These are phyloP conservation scores for Glycine soja DNA, from an alignment of 306 rosid species.

Conservation along the genomic window DNA sequence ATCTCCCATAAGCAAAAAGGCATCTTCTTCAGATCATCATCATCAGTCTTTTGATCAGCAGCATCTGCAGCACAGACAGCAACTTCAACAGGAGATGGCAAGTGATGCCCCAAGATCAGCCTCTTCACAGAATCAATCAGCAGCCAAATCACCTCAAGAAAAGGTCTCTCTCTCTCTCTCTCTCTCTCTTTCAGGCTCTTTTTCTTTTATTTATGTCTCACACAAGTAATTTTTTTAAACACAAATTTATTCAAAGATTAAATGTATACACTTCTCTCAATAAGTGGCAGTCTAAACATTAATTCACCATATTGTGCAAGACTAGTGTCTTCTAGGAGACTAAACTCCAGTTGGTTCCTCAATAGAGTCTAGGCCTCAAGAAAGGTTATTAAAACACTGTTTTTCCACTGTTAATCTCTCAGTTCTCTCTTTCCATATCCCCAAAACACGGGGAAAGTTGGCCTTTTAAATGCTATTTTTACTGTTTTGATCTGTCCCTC, in stretches of 20 bases:
- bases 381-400: conserved; percentile 56
- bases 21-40: conserved; percentile 57
- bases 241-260: background rate
- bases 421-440: conserved; percentile 55
- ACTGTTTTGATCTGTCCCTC: conserved; percentile 46
- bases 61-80: conserved; percentile 32
- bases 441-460: conserved; percentile 60
- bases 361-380: conserved; percentile 31
- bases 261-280: background rate
- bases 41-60: conserved; percentile 56
- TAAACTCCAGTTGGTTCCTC: conserved; percentile 19
- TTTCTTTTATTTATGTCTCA: too few relatives aligned
- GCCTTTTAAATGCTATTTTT: conserved; percentile 50
- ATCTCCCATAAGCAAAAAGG: conserved; percentile 76
- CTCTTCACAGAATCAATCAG: conserved; percentile 65
- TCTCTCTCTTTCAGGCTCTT: background rate
- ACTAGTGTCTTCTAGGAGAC: background rate
- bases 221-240: background rate
- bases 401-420: conserved; percentile 51
- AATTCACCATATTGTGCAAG: background rate
- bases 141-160: conserved; percentile 65
- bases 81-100: conserved; percentile 49
- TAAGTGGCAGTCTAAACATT: background rate
- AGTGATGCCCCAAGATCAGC: conserved; percentile 56
- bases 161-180: conserved; percentile 56